Evolutionary conservation across 495 filamentous ascomycete species (phyloP), one percentile per base, ranked within the genome.

Genomic region (Darksidea phi): DNA sequence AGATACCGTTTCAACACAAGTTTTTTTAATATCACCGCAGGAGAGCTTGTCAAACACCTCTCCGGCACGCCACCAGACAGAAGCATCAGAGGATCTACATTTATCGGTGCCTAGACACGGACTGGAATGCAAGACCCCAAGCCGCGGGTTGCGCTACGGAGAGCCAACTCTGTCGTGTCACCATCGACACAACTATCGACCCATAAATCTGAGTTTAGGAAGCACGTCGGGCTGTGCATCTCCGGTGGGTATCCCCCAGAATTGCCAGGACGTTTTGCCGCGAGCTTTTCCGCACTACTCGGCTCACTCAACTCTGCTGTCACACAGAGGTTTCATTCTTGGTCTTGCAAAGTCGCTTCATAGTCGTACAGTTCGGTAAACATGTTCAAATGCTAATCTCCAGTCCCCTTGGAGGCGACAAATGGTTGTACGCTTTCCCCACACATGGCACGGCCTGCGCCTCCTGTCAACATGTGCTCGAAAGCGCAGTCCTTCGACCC

Each of bases 221-320:
- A 61, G 48, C 49, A 18, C 36, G 13, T 46, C 23, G 18, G 36
- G 17, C 53, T 32, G 7, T 32, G 45, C n/a, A 18, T 26, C 20
- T n/a, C 54, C 6, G 24, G 42, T 28, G 37, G 32, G 18, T 15
- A 17, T 42, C 52, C 47, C 34, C 1, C 54, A 47, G 21, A 48
- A 12, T 13, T 6, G 45, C 49, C 24, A 17, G 17, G 15, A 50
- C 12, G 11, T 45, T 8, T 25, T 51, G 23, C 54, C 25, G 54
- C 47, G 54, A 58, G 61, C 28, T 37, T 37, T 54, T 56, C 47
- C 54, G 42, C 61, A 58, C 61, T 45, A 52, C 53, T 58, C 61
- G 15, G 37, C 53, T 36, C 36, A 36, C 45, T 41, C 47, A 46
- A 51, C 47, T 8, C 47, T 15, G 4, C 13, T 25, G 47, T 49